Evolutionary conservation across 148 eudicot species (phyloP).

Genomic region (Amaranthus hypochondriacus): DNA sequence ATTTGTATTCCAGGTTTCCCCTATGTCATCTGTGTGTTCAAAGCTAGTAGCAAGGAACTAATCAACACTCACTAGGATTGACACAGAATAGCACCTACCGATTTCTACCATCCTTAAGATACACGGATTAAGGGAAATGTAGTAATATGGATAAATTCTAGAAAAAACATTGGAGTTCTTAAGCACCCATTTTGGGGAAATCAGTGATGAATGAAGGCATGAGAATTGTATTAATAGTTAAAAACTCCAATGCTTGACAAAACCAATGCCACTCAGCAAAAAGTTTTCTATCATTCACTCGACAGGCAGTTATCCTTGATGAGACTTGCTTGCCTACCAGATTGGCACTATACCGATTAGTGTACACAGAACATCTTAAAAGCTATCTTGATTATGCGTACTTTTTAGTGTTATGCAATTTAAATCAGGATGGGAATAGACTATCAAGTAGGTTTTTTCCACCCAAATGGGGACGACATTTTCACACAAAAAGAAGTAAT

Average conservation of each 20-base stretch:
- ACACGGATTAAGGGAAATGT: background rate
- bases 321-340: background rate
- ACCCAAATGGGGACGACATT: background rate
- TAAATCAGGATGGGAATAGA: background rate
- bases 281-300: background rate
- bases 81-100: background rate
- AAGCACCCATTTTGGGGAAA: background rate
- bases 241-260: background rate
- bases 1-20: background rate
- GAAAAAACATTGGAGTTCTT: background rate
- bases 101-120: background rate
- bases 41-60: too few relatives aligned
- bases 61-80: background rate
- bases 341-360: background rate
- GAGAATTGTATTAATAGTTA: background rate
- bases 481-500: background rate
- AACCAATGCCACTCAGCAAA: background rate
- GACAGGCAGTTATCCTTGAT: background rate
- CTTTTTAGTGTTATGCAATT: background rate
- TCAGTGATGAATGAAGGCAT: background rate
- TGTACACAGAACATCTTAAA: background rate
- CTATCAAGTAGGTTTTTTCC: background rate
- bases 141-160: background rate
- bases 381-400: background rate
- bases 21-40: background rate